These are phyloP conservation scores for Acacia confusa DNA, from an alignment of 306 rosid species.

Conservation along the genomic window DNA sequence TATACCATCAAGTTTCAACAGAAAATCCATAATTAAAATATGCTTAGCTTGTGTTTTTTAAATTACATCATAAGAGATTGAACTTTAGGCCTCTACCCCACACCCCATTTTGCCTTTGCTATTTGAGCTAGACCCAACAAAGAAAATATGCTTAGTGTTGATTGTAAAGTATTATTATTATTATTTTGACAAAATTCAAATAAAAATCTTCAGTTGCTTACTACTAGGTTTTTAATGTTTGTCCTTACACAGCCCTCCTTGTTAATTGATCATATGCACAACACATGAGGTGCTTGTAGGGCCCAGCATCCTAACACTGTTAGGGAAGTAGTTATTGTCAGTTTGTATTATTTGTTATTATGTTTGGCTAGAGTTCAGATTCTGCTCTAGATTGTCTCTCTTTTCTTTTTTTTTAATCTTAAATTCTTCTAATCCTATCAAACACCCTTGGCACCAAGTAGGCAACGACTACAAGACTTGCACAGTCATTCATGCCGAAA, in stretches of 20 bases:
- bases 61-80: background rate
- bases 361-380: too few relatives aligned
- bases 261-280: background rate
- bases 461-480: background rate
- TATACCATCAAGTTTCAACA: background rate
- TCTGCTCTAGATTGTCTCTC: too few relatives aligned
- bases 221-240: background rate
- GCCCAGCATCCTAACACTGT: background rate
- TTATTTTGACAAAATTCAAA: background rate
- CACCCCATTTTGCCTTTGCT: background rate
- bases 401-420: too few relatives aligned
- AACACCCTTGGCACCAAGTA: background rate
- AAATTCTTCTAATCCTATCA: too few relatives aligned
- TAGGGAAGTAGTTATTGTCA: too few relatives aligned
- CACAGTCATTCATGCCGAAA: background rate
- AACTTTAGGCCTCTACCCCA: background rate
- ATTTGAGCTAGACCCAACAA: background rate
- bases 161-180: background rate
- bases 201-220: background rate
- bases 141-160: background rate
- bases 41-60: background rate
- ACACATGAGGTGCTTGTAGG: background rate
- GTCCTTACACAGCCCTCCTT: background rate
- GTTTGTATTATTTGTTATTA: too few relatives aligned
- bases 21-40: background rate